A percentile compares a stretch with the other conserved stretches of the same genome.
Evolutionary conservation across 2,329 filamentous ascomycete species (phyloP).

Genomic region (Harringtonia lauricola): DNA sequence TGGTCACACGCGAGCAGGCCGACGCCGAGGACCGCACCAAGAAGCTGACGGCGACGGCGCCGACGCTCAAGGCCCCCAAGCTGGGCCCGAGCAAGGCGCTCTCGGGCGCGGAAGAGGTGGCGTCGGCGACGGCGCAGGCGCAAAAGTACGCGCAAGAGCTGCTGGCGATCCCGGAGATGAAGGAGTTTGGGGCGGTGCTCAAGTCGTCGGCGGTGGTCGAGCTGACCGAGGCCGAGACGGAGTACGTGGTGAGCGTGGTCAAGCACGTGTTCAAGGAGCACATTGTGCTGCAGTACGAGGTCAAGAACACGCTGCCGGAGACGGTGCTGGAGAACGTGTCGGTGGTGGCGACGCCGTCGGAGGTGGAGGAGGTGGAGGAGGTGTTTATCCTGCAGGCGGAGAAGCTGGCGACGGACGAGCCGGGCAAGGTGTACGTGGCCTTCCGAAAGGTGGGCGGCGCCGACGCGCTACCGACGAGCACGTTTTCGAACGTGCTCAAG

Average conservation of each 20-base stretch:
- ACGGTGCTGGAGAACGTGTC: slow-evolving; percentile 86
- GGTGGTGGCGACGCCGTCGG: slow-evolving; percentile 65
- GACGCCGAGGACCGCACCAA: slow-evolving; percentile 93
- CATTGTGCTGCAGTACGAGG: slow-evolving; percentile 88
- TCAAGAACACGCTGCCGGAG: slow-evolving; percentile 92
- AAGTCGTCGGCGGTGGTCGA: slow-evolving; percentile 82
- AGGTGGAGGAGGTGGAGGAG: slow-evolving; percentile 77
- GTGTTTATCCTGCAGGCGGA: slow-evolving; percentile 89
- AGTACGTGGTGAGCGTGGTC: slow-evolving; percentile 87
- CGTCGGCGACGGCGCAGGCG: slow-evolving; percentile 66
- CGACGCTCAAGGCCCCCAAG: slow-evolving; percentile 88
- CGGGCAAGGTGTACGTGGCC: slow-evolving; percentile 88
- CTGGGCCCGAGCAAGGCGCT: slow-evolving; percentile 63
- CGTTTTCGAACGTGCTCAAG: slow-evolving; percentile 86
- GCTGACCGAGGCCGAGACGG: slow-evolving; percentile 92
- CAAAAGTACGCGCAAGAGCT: slow-evolving; percentile 87
- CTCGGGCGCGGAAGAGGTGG: slow-evolving; percentile 58
- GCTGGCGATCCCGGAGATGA: slow-evolving; percentile 80
- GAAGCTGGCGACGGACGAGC: slow-evolving; percentile 71
- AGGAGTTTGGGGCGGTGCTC: slow-evolving; percentile 78
- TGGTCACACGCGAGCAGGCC: slow-evolving; percentile 91
- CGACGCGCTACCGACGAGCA: slow-evolving; percentile 63
- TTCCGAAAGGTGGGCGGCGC: slow-evolving; percentile 78
- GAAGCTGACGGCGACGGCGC: slow-evolving; percentile 88
- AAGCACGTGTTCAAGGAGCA: slow-evolving; percentile 99